Evolutionary conservation across 345 rosid species (phyloP).

Genomic region (Conringia planisiliqua): DNA sequence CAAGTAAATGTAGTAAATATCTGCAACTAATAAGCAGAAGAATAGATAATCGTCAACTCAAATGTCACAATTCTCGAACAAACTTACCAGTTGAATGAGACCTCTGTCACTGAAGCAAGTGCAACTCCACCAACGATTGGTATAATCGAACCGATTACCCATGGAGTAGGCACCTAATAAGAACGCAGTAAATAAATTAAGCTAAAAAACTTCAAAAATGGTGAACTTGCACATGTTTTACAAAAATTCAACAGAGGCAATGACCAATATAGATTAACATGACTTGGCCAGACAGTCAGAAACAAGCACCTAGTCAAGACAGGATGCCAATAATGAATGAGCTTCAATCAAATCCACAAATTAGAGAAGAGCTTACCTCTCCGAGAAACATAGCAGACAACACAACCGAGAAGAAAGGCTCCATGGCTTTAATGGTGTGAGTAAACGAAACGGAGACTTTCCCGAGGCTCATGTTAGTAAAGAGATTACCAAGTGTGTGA

Average conservation of each 20-base stretch:
- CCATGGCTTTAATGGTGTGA: conserved; percentile 98
- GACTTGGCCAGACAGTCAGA: background rate
- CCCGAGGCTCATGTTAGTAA: conserved; percentile 97
- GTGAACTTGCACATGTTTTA: background rate
- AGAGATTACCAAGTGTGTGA: conserved; percentile 85
- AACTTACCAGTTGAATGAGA: conserved; percentile 86
- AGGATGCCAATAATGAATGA: background rate
- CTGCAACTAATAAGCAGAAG: background rate
- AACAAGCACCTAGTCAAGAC: background rate
- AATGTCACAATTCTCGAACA: background rate
- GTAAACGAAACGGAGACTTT: conserved; percentile 99
- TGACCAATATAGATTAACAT: background rate
- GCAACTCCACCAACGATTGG: conserved; percentile 97
- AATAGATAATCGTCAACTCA: background rate
- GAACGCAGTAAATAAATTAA: background rate
- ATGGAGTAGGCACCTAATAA: conserved; percentile 62
- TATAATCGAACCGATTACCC: conserved; percentile 85
- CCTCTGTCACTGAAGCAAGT: conserved; percentile 90
- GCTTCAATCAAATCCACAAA: background rate
- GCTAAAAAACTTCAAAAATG: background rate
- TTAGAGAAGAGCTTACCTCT: conserved; percentile 51
- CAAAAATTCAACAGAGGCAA: background rate
- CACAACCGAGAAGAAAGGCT: conserved; percentile 96
- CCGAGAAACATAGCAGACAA: conserved; percentile 94
- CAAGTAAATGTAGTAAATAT: background rate